Evolutionary conservation across 208 protist genomes (phyloP).

Genomic region (Strigomonas culicis): DNA sequence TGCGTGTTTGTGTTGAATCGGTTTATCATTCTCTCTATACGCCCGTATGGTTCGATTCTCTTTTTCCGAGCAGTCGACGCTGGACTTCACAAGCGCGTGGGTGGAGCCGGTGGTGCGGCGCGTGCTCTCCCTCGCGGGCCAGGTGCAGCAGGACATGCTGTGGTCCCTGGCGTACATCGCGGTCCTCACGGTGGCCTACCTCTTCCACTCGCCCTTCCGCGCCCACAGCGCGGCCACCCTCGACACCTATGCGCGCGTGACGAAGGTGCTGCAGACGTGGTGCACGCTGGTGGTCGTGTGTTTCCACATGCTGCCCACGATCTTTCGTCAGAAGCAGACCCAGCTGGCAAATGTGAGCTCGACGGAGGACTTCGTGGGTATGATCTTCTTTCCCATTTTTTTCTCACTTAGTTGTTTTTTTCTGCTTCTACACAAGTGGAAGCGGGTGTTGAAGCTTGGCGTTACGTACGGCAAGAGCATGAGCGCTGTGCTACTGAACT

Average conservation of each 20-base stretch:
- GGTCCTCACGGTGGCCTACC: conserved; percentile 44
- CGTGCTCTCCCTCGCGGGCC: conserved; percentile 18
- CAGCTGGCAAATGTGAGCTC: conserved; percentile 3
- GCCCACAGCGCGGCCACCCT: conserved; percentile 29
- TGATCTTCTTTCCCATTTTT: conserved; percentile 66
- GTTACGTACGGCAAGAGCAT: conserved; percentile 59
- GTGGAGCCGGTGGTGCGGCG: conserved; percentile 18
- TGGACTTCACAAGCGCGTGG: conserved; percentile 24
- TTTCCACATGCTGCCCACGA: conserved; percentile 53
- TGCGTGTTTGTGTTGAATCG: too few species aligned
- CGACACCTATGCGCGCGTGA: conserved; percentile 61
- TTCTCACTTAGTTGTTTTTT: conserved; percentile 39
- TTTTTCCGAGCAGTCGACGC: conserved; percentile 12
- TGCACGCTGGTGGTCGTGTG: conserved; percentile 37
- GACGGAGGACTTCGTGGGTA: conserved; percentile 6
- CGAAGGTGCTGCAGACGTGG: conserved; percentile 69
- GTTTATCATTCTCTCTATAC: too few species aligned
- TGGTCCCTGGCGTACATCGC: conserved; percentile 43
- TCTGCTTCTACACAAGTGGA: conserved; percentile 60
- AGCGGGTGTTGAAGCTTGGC: conserved; percentile 48
- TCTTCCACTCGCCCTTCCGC: conserved; percentile 80
- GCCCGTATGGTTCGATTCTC: background rate
- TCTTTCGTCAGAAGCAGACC: conserved; percentile 27
- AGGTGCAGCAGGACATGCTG: conserved; percentile 27
- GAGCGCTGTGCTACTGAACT: conserved; percentile 52